A percentile compares a stretch with the other conserved stretches of the same genome.
These are phyloP conservation scores for Eremochloa ophiuroides DNA, from an alignment of 176 grass and related monocot genomes.

Conservation along the genomic window DNA sequence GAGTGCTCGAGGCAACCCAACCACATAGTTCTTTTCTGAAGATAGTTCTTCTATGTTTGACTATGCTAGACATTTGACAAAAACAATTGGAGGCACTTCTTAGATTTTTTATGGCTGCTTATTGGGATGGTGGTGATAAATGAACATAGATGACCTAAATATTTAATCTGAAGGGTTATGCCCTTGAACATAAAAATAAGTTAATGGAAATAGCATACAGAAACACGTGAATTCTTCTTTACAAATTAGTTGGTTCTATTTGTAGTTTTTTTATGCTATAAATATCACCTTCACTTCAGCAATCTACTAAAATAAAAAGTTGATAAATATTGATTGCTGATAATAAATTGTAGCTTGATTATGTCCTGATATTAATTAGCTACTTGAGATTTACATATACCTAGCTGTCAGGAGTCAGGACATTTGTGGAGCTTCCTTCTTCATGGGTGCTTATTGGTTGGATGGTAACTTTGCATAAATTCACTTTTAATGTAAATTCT, in stretches of 20 bases:
- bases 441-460: not conserved
- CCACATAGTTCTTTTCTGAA: not conserved
- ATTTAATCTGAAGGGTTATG: not conserved
- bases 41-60: not conserved
- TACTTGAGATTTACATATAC: not conserved
- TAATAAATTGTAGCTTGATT: not conserved
- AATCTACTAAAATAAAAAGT: not conserved
- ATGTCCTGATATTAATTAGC: not conserved
- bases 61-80: conserved; percentile 16
- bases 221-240: conserved; percentile 17
- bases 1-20: not conserved
- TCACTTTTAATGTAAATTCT: conserved; percentile 10
- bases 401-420: not conserved
- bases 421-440: not conserved
- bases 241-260: not conserved
- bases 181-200: not conserved
- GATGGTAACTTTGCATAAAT: conserved; percentile 14
- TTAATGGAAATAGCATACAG: not conserved
- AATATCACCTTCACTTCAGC: not conserved
- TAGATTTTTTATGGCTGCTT: not conserved
- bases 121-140: not conserved
- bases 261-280: not conserved
- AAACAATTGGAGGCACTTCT: not conserved
- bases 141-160: not conserved
- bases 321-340: not conserved